Evolutionary conservation across 2,329 filamentous ascomycete species (phyloP), one percentile per base, ranked within the genome.

Genomic region (Catunica adiposa): DNA sequence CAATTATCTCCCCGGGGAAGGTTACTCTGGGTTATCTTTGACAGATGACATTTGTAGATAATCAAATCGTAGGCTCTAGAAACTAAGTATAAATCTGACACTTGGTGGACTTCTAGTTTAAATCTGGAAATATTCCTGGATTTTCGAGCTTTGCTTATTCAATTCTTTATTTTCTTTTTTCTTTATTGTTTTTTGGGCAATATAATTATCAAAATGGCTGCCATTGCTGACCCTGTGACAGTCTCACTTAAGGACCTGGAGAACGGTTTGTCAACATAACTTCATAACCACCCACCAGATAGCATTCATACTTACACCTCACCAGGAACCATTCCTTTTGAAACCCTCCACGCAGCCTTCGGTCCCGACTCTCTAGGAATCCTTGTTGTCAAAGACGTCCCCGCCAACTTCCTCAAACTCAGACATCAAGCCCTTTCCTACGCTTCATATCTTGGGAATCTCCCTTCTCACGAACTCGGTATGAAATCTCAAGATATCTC

Each of bases 331-430:
- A 74, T 90, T 48, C 74, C 83, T 0, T 83, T 87, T 54, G 75
- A 79, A 56, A 77, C 78, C 0, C 74, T 92, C 9, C 78, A 86
- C 62, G 69, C 84, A 62, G 92, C 92, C 0, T 97, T 98, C 66
- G 92, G 92, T 0, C 88, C 89, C 1, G 80, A 86, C 25, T 95
- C 89, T 1, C 73, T 97, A 11, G 92, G 92, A 0, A 95, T 98
- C 54, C 83, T 98, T 56, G 73, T 97, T n/a, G 89, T 98, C 51
- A 88, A 85, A 65, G 86, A 89, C 65, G 78, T 97, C 0, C 86
- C 89, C 0, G 60, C 74, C 4, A 73, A 79, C 54, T 98, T 94
- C 63, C 68, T 76, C 14, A 69, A 76, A n/a, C 71, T 96, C 46
- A 79, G 92, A 59, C 78, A 78, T 58, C 77, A 78, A 58, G 77